phyloP scores from a whole-genome alignment of 805 yeast genomes.

The Hanseniaspora valbyensis region DNA sequence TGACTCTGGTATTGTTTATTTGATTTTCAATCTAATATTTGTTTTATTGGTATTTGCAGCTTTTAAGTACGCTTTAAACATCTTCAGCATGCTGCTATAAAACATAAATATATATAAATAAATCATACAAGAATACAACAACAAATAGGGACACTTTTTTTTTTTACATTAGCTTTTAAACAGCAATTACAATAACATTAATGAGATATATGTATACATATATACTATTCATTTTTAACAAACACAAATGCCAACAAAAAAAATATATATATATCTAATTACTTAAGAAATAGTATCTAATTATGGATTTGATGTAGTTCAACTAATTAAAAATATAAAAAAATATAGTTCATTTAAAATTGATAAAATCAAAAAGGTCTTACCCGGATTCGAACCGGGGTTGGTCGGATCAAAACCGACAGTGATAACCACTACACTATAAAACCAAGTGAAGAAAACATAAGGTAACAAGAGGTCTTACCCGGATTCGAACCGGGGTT shows the following conservation, averaged over 20 bases:
- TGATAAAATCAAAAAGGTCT: slow-evolving; percentile 38
- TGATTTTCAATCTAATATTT: slow-evolving; percentile 7
- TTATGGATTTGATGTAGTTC: background rate
- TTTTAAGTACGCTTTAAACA: slow-evolving; percentile 3
- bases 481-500: slow-evolving; percentile 85
- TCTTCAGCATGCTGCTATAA: slow-evolving; percentile 23
- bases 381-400: slow-evolving; percentile 84
- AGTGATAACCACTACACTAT: slow-evolving; percentile 53
- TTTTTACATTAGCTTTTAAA: background rate
- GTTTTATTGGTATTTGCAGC: slow-evolving; percentile 6
- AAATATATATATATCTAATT: too few species aligned
- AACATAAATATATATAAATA: background rate
- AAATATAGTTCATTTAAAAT: background rate
- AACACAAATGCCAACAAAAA: background rate
- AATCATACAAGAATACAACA: too few species aligned
- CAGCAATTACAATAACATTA: too few species aligned
- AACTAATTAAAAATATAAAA: background rate
- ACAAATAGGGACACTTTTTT: too few species aligned
- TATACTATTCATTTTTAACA: background rate
- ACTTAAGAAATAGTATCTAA: too few species aligned
- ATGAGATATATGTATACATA: too few species aligned
- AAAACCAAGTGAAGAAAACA: slow-evolving; percentile 30
- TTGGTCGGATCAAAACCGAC: slow-evolving; percentile 54
- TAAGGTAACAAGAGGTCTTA: slow-evolving; percentile 44
- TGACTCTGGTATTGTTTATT: slow-evolving; percentile 12